These are phyloP conservation scores for Sphagnum fallax DNA, from an alignment of 228 moss, liverwort and hornwort species.

Conservation along the genomic window DNA sequence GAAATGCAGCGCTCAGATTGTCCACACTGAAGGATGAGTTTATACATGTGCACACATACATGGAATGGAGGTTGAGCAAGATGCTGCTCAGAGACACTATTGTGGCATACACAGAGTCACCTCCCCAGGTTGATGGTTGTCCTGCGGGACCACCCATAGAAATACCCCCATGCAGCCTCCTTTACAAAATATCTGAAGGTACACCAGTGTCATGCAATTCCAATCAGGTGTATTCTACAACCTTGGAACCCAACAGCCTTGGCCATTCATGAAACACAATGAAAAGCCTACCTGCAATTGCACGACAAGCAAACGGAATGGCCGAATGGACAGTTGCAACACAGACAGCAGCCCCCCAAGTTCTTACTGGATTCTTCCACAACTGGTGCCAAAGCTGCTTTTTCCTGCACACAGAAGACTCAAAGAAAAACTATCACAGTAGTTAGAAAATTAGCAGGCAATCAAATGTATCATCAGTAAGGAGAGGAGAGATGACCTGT, in stretches of 20 bases:
- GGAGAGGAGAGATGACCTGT: too few species aligned
- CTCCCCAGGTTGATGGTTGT: constrained; percentile 66
- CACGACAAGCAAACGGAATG: constrained; percentile 71
- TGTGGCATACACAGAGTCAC: constrained; percentile 58
- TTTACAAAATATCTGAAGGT: too few species aligned
- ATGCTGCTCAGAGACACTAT: constrained; percentile 68
- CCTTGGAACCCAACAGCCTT: too few species aligned
- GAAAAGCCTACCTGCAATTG: constrained; percentile 48
- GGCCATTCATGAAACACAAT: too few species aligned
- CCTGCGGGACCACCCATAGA: constrained; percentile 23
- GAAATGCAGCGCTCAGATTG: too few species aligned
- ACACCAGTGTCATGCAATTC: too few species aligned
- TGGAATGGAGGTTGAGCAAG: constrained; percentile 54
- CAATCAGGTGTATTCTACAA: too few species aligned
- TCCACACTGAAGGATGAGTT: too few species aligned
- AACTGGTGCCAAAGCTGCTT: constrained; percentile 82
- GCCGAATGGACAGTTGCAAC: constrained; percentile 44
- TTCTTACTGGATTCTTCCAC: constrained; percentile 39
- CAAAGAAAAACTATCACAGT: background rate
- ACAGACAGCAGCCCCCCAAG: constrained; percentile 33
- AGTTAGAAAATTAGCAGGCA: background rate
- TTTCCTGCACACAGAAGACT: constrained; percentile 36
- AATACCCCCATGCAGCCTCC: background rate
- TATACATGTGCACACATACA: constrained; percentile 42
- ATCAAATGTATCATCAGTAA: background rate